Conservation (phyloP, 331 rosid genomes). For the Acacia concinna region DNA sequence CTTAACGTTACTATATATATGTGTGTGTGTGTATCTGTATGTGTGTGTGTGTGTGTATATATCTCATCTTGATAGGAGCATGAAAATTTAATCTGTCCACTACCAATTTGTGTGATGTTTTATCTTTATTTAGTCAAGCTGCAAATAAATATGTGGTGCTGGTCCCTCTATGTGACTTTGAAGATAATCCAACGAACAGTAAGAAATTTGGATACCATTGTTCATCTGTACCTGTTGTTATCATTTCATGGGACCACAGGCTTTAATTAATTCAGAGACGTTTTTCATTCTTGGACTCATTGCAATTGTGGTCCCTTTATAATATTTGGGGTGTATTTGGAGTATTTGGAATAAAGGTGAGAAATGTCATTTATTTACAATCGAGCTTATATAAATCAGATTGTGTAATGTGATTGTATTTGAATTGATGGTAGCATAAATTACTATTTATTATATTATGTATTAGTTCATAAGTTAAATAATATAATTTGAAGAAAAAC, state of each 20-base stretch:
- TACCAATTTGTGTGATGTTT: constrained; percentile 26
- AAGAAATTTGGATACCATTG: constrained; percentile 32
- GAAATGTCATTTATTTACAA: too few species aligned
- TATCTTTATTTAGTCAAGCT: constrained; percentile 33
- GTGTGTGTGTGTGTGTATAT: background rate
- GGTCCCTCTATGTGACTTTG: constrained; percentile 35
- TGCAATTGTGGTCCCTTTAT: constrained; percentile 34
- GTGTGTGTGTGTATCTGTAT: background rate
- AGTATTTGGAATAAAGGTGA: too few species aligned
- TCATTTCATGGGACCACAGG: constrained; percentile 42
- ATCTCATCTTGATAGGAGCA: constrained; percentile 12
- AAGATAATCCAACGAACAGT: constrained; percentile 35
- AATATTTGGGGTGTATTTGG: too few species aligned
- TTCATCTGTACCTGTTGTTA: constrained; percentile 32
- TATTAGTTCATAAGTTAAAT: too few species aligned
- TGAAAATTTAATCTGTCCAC: constrained; percentile 22
- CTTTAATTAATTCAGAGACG: constrained; percentile 15
- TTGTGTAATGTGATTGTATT: too few species aligned
- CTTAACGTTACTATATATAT: background rate
- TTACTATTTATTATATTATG: too few species aligned
- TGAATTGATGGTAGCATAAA: too few species aligned
- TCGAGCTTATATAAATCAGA: too few species aligned
- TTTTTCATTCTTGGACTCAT: constrained; percentile 15
- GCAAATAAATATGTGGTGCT: constrained; percentile 32
- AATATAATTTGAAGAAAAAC: too few species aligned